Evolutionary conservation across 208 protist genomes (phyloP).

Genomic region (Leishmania tropica): DNA sequence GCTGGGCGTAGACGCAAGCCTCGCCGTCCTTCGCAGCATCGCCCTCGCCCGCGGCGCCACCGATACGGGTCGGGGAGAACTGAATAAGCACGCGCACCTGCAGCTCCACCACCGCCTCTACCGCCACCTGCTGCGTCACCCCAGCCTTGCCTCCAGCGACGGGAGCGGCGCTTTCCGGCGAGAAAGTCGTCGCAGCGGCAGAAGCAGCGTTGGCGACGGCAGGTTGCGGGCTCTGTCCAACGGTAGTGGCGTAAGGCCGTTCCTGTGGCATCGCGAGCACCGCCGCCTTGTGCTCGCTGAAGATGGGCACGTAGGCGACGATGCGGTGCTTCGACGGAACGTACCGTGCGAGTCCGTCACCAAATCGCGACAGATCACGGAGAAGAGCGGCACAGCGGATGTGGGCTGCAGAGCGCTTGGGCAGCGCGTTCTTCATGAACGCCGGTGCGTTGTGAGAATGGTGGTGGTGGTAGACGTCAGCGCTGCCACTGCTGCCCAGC

Average conservation of each 20-base stretch:
- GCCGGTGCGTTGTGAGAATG: conserved; percentile 37
- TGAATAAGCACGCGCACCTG: conserved; percentile 36
- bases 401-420: conserved; percentile 14
- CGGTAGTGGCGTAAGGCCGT: conserved; percentile 20
- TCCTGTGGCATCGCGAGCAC: conserved; percentile 29
- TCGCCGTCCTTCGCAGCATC: conserved; percentile 1
- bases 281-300: conserved; percentile 30
- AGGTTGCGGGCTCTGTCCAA: conserved; percentile 8
- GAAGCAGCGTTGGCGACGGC: background rate
- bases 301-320: conserved; percentile 41
- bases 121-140: conserved; percentile 30
- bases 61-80: conserved; percentile 12
- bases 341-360: conserved; percentile 42
- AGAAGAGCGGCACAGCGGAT: conserved; percentile 39
- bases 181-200: background rate
- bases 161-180: background rate
- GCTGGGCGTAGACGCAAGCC: conserved; percentile 23
- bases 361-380: conserved; percentile 53
- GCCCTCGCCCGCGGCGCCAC: background rate
- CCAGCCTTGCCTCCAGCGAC: background rate
- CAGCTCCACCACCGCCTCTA: conserved; percentile 33
- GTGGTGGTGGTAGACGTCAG: conserved; percentile 34
- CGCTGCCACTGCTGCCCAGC: conserved; percentile 26
- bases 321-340: conserved; percentile 24
- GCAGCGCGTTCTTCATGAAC: conserved; percentile 36